phyloP scores from a whole-genome alignment of 106 monocot genomes.

The Gastrodia elata region DNA sequence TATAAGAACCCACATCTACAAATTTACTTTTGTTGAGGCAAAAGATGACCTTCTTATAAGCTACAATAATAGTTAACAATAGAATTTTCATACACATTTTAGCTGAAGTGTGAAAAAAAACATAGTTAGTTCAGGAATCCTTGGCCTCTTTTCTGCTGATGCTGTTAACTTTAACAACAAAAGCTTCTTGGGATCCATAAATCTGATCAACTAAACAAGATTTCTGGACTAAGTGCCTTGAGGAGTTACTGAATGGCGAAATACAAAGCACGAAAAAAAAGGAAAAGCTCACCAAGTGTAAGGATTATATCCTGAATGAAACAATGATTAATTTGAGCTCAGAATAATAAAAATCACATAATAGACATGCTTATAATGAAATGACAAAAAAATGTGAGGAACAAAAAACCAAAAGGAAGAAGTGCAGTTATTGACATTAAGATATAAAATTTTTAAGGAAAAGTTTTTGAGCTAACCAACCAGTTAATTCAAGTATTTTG shows the following conservation, averaged over 20 bases:
- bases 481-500: background rate
- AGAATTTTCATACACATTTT: no score
- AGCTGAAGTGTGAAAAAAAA: no score
- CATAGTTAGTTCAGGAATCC: background rate
- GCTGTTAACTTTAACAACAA: background rate
- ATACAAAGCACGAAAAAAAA: background rate
- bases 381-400: background rate
- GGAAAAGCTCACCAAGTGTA: background rate
- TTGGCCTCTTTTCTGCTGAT: background rate
- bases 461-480: background rate
- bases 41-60: no score
- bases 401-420: background rate
- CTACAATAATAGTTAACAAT: no score
- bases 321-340: background rate
- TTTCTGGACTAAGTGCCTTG: background rate
- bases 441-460: background rate
- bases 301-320: background rate
- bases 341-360: background rate
- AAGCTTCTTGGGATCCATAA: background rate
- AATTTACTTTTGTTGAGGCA: no score
- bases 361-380: background rate
- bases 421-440: background rate
- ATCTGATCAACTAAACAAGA: background rate
- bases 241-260: no score
- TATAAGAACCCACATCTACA: no score